Evolutionary conservation across 2,329 filamentous ascomycete species (phyloP), one percentile per base, ranked within the genome.

Genomic region (Bipolaris gigantea): DNA sequence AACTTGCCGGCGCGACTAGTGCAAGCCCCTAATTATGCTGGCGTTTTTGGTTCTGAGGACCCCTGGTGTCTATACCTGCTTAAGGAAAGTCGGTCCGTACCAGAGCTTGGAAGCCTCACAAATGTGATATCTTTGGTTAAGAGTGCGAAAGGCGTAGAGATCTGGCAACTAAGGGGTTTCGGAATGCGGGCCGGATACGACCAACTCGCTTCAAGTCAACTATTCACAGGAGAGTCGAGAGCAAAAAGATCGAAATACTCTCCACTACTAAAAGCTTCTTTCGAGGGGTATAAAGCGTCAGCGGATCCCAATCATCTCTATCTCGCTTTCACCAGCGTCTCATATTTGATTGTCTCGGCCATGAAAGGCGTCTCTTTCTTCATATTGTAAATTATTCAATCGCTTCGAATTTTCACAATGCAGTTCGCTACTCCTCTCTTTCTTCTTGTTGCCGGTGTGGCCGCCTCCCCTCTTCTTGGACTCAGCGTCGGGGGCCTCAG

Each of bases 381-480:
- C 18, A 9, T 18, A 23, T 39, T 9, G 9, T 8, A 21, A 39
- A 13, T 6, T 6, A 9, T 39, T 39, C 10, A 23, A 25, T 21
- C 40, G 30, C 48, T 39, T 46, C 34, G 15, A 21, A 33, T 51
- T 15, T 15, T 45, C 34, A 51, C 16, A 34, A 46, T 51, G 48
- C 33, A 51, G 34, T 33, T 46, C 34, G 39, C 34, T 51, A 46
- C 48, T 38, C 21, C 39, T 11, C 41, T 51, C 18, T 33, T 46
- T n/a, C 48, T 51, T n/a, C 40, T 46, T 18, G 23, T 51, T 46
- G 48, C 41, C 25, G 18, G 33, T 13, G 41, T 19, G 6, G 33
- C 34, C n/a, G 48, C 48, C 10, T 48, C 50, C 13, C 50, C 50
- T 38, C 45, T 53, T 16, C 9, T 53, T n/a, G 50, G 30, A 32